Base-by-base conservation (phyloP, 352 stramenopile species). In the Pythium biforme region DNA sequence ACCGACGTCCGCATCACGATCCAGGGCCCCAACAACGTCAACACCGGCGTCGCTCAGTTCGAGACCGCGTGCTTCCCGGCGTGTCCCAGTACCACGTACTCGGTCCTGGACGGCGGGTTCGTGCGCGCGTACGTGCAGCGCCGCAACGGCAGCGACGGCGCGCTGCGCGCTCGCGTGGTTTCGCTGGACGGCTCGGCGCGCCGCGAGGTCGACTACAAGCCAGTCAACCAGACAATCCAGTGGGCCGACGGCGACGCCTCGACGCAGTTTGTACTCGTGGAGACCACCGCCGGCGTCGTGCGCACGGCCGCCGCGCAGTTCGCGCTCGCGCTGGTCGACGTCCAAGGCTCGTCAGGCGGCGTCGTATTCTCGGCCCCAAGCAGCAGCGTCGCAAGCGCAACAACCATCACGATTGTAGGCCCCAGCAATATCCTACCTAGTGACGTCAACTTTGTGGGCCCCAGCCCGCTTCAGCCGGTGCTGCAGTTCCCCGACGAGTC, bases 31-130 rank as follows among this genome's bases (percentile, higher is more conserved):
- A 92, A 92, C 39, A 62, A 92, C 55, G 79, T 73, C 1, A 73
- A 60, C 26, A 52, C 72, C 0, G 85, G 85, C 4, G 62, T 73
- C 3, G 56, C 88, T 14, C 83, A 90, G 55, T 88, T 94, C 11
- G 69, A 83, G 29, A 72, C 81, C 0, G 69, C 83, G n/a, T 94
- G 85, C 29, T 92, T 91, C 60, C 76, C 81, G 3, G 74, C 63
- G 23, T 94, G 85, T 31, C 51, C 53, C 1, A 82, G 77, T 31
- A 62, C 40, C 6, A 77, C 69, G 47, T 91, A 91, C 57, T 59
- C 60, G 0, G 49, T 84, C 11, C 37, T 70, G 29, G 72, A 84
- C 17, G 79, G 81, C 26, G 83, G 82, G 5, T 29, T 85, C 1
- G 76, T 78, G 8, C 68, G 67, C 14, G 75, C 84, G 1, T 55